Conservation (phyloP, 1,284 basidiomycete species). For the Trichosporon coremiiforme region DNA sequence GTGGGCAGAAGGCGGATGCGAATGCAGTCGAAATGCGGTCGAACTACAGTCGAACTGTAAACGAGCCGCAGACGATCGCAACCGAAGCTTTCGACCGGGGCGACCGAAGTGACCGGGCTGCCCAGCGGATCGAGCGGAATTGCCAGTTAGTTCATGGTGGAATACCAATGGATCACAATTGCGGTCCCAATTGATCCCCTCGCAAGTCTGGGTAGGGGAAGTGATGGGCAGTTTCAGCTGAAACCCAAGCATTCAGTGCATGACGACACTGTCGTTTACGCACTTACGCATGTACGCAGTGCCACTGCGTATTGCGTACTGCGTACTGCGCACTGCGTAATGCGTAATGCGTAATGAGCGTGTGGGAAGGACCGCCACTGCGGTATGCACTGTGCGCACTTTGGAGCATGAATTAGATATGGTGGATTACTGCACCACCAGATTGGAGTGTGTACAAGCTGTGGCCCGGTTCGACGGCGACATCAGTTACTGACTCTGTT, state of each 20-base stretch:
- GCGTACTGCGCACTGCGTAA: not conserved
- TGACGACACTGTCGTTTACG: not conserved
- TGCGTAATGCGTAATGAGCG: too few relatives aligned
- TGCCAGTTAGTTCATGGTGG: not conserved
- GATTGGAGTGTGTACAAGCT: not conserved
- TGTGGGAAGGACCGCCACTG: not conserved
- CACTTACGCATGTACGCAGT: not conserved
- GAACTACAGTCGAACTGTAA: not conserved
- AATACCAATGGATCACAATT: conserved; percentile 1
- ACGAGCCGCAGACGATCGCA: not conserved
- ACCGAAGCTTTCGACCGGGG: not conserved
- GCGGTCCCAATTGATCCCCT: not conserved
- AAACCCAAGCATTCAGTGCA: conserved; percentile 12
- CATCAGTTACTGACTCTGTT: not conserved
- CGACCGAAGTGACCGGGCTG: too few relatives aligned
- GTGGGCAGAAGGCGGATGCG: not conserved
- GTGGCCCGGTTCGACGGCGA: not conserved
- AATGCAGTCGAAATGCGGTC: not conserved
- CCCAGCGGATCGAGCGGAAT: not conserved
- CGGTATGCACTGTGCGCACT: not conserved
- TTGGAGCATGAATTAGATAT: not conserved
- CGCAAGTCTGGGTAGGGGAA: conserved; percentile 7
- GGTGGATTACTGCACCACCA: not conserved
- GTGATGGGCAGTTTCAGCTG: conserved; percentile 17
- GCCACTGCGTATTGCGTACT: not conserved